phyloP scores from a whole-genome alignment of 805 yeast species.

The Saccharomycopsis sp. region DNA sequence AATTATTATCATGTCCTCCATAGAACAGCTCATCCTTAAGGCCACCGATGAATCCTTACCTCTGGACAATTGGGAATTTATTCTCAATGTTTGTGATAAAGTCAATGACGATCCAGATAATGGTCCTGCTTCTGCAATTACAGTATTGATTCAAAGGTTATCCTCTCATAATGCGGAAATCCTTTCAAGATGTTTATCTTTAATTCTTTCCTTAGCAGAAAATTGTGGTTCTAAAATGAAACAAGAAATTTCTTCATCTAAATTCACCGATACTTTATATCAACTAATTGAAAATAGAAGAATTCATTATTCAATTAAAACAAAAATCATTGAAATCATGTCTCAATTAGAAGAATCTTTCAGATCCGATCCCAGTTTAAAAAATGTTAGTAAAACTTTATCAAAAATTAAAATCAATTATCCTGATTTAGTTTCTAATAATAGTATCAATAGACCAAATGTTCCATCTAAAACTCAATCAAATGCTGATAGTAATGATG shows the following conservation, averaged over 20 bases:
- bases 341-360: conserved; percentile 49
- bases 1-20: too few species aligned
- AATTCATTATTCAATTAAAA: conserved; percentile 60
- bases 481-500: conserved; percentile 35
- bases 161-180: conserved; percentile 52
- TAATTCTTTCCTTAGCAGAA: conserved; percentile 55
- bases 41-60: conserved; percentile 59
- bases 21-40: conserved; percentile 21
- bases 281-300: conserved; percentile 41
- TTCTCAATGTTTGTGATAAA: conserved; percentile 56
- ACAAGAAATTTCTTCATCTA: conserved; percentile 48
- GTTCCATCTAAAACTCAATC: background rate
- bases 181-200: conserved; percentile 44
- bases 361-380: conserved; percentile 64
- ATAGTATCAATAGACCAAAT: too few species aligned
- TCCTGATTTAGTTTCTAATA: conserved; percentile 25
- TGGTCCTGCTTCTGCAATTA: conserved; percentile 37
- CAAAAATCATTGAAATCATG: conserved; percentile 24
- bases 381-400: conserved; percentile 55
- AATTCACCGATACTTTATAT: conserved; percentile 37
- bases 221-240: conserved; percentile 67
- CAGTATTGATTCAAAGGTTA: conserved; percentile 37
- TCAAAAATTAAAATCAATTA: conserved; percentile 34
- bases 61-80: conserved; percentile 57
- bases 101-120: conserved; percentile 54